A percentile compares a stretch with the other conserved stretches of the same genome.
Conservation (phyloP, 257 asterid species). For the Scutellaria barbata region DNA sequence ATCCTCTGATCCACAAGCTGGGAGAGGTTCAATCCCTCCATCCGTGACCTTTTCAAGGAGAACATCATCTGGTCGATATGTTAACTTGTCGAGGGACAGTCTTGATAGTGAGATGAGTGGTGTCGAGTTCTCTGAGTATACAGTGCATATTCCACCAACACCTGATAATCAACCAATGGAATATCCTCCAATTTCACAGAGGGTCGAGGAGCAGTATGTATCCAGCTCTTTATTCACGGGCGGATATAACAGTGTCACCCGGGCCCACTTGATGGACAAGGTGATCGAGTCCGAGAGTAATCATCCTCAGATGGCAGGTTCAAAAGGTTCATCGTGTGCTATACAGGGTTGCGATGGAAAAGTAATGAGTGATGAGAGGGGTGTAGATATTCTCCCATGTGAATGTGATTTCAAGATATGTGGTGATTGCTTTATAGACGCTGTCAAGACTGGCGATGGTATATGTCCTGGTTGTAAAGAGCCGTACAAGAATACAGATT, state of each 20-base stretch:
- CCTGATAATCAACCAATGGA: conserved; percentile 97
- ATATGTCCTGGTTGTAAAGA: conserved; percentile 94
- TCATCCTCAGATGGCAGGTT: conserved; percentile 96
- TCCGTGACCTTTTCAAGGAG: conserved; percentile 74
- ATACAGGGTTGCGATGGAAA: conserved; percentile 86
- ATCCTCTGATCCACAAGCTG: conserved; percentile 47
- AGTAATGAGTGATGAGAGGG: conserved; percentile 86
- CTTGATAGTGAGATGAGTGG: conserved; percentile 90
- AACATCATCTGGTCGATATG: conserved; percentile 86
- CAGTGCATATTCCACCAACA: conserved; percentile 89
- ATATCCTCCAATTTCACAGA: conserved; percentile 67
- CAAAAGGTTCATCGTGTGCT: conserved; percentile 83
- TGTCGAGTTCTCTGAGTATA: conserved; percentile 67
- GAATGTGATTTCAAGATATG: conserved; percentile 93
- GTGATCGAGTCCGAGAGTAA: conserved; percentile 83
- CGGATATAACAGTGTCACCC: conserved; percentile 79
- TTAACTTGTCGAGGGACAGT: conserved; percentile 80
- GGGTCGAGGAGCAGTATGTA: conserved; percentile 92
- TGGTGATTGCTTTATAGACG: conserved; percentile 75
- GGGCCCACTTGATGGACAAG: conserved; percentile 96
- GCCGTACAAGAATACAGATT: conserved; percentile 67
- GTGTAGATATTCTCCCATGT: conserved; percentile 81
- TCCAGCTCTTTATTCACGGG: conserved; percentile 88
- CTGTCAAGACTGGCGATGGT: conserved; percentile 76
- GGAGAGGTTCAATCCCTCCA: conserved; percentile 51